These are phyloP conservation scores for Gliomastix tumulicola DNA, from an alignment of 2,329 filamentous ascomycete genomes.

Conservation along the genomic window DNA sequence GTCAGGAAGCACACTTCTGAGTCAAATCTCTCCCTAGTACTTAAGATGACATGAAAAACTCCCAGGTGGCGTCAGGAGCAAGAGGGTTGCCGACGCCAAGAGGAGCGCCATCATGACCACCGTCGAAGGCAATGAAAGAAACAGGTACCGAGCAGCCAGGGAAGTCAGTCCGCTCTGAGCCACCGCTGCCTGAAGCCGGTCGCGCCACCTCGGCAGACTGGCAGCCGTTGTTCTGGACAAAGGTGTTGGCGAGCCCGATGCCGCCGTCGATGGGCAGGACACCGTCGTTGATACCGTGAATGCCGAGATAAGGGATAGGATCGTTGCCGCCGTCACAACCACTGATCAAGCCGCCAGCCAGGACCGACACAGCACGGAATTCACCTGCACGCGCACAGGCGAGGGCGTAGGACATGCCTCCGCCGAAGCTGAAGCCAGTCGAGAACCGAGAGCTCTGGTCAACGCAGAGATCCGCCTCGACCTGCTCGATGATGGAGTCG, in stretches of 20 bases:
- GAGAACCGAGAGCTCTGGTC: conserved; percentile 28
- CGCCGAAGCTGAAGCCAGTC: conserved; percentile 34
- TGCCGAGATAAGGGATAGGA: conserved; percentile 26
- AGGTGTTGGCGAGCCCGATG: conserved; percentile 22
- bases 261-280: conserved; percentile 22
- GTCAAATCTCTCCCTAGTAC: no score
- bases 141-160: background rate
- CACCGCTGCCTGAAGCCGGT: background rate
- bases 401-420: conserved; percentile 30
- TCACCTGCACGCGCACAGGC: conserved; percentile 26
- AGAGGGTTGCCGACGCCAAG: conserved; percentile 1
- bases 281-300: conserved; percentile 26
- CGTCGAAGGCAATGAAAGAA: conserved; percentile 1
- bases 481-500: conserved; percentile 21
- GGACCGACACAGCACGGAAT: conserved; percentile 26
- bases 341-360: conserved; percentile 18
- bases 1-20: no score
- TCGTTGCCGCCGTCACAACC: conserved; percentile 21
- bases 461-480: conserved; percentile 29
- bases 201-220: background rate
- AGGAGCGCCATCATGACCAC: conserved; percentile 1
- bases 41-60: background rate
- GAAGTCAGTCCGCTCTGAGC: background rate
- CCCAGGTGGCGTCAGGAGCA: background rate
- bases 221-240: conserved; percentile 25